Base-by-base conservation (phyloP, 2,329 filamentous ascomycete genomes). In the Colletotrichum navitas region DNA sequence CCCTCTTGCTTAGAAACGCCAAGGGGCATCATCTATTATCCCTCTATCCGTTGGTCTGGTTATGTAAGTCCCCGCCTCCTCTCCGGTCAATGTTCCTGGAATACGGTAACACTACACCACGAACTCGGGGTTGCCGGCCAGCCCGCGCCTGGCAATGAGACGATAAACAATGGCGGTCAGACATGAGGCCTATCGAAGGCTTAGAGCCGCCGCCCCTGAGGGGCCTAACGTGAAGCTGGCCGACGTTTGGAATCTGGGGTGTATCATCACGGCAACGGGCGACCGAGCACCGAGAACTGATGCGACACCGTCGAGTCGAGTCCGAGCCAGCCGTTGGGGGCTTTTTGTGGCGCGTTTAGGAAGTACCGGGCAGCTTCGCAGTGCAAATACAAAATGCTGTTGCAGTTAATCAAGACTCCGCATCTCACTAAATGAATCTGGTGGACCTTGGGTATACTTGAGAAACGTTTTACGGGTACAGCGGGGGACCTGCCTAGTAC, bases 251-350 rank as follows among this genome's bases (percentile, higher is more conserved):
- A 52, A 54, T 58, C 62, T n/a, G 34, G 18, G 26, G 47, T 55
- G 45, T 54, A 55, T 60, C 47, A 60, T 66, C 47, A 55, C 34
- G 63, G 67, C 63, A 70, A 70, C 47, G 63, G 62, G 47, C 36
- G 41, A 69, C 66, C 45, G 66, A 66, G 66, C 66, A 47, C 63
- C 21, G 39, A 41, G 54, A 63, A 52, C 34, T 39, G 63, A 65
- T 47, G 39, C 39, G 14, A 34, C 51, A 21, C 26, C 24, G 36
- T 55, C 26, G 26, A 34, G 36, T 55, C 26, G 26, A 34, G n/a
- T 32, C 18, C 21, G 61, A 24, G 49, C 29, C 58, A 24, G 49
- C 29, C 58, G 58, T 61, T 47, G 56, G 39, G 39, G 56, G 7
- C 56, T 43, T 45, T 41, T 12, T 34, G n/a, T 62, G 32, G 16